A percentile compares a stretch with the other conserved stretches of the same genome.
Conservation (phyloP, 345 rosid species). For the Mallotus nudiflorus region DNA sequence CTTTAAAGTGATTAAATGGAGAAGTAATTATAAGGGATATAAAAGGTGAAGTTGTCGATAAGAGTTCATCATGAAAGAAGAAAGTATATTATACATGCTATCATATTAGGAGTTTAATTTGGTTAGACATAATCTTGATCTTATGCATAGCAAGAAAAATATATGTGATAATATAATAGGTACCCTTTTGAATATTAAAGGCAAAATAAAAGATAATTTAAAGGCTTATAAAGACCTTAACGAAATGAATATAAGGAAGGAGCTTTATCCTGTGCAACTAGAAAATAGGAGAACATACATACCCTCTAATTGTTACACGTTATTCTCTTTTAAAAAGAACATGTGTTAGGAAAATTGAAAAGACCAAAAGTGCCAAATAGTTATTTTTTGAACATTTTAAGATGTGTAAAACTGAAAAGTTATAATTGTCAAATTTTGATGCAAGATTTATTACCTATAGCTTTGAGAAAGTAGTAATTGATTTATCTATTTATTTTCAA, state of each 20-base stretch:
- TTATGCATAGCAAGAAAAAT: conserved; percentile 18
- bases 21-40: no score
- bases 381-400: background rate
- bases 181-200: conserved; percentile 6
- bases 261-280: background rate
- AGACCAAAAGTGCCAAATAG: background rate
- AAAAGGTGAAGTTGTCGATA: no score
- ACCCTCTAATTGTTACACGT: background rate
- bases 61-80: no score
- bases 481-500: no score
- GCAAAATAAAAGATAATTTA: conserved; percentile 9
- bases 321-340: background rate
- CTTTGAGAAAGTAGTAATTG: background rate
- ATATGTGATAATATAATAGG: conserved; percentile 8
- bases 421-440: background rate
- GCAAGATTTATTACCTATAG: background rate
- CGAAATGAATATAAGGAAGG: background rate
- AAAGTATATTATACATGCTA: background rate
- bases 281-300: background rate
- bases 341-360: background rate
- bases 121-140: background rate
- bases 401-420: conserved; percentile 5
- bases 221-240: background rate
- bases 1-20: no score
- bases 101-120: background rate